Base-by-base conservation (phyloP, 2,329 filamentous ascomycete genomes). In the Camillea tinctor region DNA sequence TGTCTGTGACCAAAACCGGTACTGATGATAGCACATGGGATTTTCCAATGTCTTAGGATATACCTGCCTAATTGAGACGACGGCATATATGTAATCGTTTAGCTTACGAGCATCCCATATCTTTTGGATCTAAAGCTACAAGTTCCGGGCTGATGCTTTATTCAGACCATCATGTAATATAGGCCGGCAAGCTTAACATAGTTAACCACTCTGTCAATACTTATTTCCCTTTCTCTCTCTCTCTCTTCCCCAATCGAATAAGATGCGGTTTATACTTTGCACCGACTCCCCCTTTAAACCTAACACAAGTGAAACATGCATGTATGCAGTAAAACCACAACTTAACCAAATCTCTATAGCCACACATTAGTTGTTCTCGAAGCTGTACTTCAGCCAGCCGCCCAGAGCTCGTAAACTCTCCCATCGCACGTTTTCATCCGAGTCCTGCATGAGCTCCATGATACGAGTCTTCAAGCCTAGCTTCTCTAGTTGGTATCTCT, bases 391-490 rank as follows among this genome's bases (percentile, higher is more conserved):
- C 70, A 87, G 74, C 84, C 84, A 87, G 19, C 83, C 82, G 20
- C 84, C 84, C 49, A 97, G 86, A 17, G 93, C 93, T 70, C 90
- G 87, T 78, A 97, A 78, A 76, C 91, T 95, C 81, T 97, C 93
- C 92, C 93, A 97, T 72, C 93, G 84, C 52, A 97, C 92, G 61
- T 87, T 88, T 79, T 97, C 93, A 70, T 97, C 92, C 60, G 87
- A 83, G 72, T 96, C 92, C 70, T 87, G 88, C 93, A 97, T 97
- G 71, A 97, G 81, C 78, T 93, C 91, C 93, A 97, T 96, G 62
- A 97, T 89, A 66, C 92, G 84, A 19, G 85, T 86, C 84, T 97
- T 97, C 64, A 97, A 77, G 0, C 92, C 92, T 50, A 93, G 76
- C 78, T 88, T 93, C 79, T 97, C 93, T 68, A 97, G 81, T 73